phyloP scores from a whole-genome alignment of 805 yeast species.

The Cyberlindnera veronae region DNA sequence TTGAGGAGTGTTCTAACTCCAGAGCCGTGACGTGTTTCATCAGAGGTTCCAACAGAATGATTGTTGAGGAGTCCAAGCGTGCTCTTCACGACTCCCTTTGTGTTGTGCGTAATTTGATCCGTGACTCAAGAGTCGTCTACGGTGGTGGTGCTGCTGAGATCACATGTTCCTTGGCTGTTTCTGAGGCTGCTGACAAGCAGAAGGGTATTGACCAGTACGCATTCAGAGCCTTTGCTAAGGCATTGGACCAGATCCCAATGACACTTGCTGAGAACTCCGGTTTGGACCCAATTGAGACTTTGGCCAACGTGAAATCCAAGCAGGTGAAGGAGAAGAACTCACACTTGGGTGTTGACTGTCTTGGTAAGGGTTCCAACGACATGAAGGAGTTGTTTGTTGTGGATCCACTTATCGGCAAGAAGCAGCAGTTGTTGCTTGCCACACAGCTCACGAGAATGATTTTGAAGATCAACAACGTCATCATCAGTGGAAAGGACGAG shows the following conservation, averaged over 20 bases:
- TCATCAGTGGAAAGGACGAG: slow-evolving; percentile 81
- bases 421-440: slow-evolving; percentile 91
- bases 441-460: slow-evolving; percentile 98
- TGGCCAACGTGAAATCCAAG: slow-evolving; percentile 76
- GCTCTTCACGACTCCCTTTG: slow-evolving; percentile 96
- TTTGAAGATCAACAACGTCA: slow-evolving; percentile 93
- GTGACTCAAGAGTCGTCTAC: slow-evolving; percentile 92
- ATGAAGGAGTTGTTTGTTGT: slow-evolving; percentile 94
- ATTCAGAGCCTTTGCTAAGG: slow-evolving; percentile 89
- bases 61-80: slow-evolving; percentile 93
- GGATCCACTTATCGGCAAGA: slow-evolving; percentile 96
- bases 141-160: slow-evolving; percentile 99
- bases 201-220: slow-evolving; percentile 98
- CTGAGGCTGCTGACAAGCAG: slow-evolving; percentile 88
- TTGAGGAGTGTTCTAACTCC: slow-evolving; percentile 84
- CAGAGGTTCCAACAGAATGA: slow-evolving; percentile 97
- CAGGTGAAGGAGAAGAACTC: slow-evolving; percentile 74
- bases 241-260: slow-evolving; percentile 90
- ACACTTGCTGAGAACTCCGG: slow-evolving; percentile 97
- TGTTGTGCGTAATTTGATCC: slow-evolving; percentile 92
- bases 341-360: slow-evolving; percentile 87
- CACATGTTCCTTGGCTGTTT: slow-evolving; percentile 85
- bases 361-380: slow-evolving; percentile 83
- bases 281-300: slow-evolving; percentile 85
- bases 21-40: slow-evolving; percentile 90